Evolutionary conservation across 148 eudicot genomes (phyloP).

Genomic region (Nyssa sinensis): DNA sequence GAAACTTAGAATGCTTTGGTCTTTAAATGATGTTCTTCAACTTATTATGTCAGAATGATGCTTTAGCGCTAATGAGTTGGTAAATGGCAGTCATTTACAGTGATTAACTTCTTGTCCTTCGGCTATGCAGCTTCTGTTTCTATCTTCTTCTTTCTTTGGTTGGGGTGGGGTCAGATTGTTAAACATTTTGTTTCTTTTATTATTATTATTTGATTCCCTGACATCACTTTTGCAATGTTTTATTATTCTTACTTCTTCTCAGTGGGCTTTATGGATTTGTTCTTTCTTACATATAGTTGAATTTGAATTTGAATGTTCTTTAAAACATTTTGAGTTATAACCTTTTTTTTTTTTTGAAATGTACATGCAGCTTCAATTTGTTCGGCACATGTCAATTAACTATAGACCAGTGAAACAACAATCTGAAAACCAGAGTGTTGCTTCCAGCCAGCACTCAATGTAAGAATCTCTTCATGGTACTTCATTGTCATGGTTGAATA

Average conservation of each 20-base stretch:
- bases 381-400: conserved; percentile 34
- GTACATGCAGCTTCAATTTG: conserved; percentile 35
- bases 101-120: no score
- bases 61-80: no score
- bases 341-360: neutral
- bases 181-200: no score
- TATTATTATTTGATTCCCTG: neutral
- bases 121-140: no score
- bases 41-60: no score
- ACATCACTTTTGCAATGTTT: neutral
- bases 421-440: conserved; percentile 10
- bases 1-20: no score
- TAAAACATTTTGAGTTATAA: neutral
- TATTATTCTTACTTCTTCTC: neutral
- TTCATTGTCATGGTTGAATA: conserved; percentile 1
- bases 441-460: conserved; percentile 13
- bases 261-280: neutral
- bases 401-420: conserved; percentile 20
- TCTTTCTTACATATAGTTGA: neutral
- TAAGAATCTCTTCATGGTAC: conserved; percentile 20
- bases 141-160: no score
- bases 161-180: no score
- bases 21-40: no score
- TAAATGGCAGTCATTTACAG: no score
- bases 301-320: neutral